Conservation (phyloP, 179 eudicot genomes). For the Nepenthes alata region DNA sequence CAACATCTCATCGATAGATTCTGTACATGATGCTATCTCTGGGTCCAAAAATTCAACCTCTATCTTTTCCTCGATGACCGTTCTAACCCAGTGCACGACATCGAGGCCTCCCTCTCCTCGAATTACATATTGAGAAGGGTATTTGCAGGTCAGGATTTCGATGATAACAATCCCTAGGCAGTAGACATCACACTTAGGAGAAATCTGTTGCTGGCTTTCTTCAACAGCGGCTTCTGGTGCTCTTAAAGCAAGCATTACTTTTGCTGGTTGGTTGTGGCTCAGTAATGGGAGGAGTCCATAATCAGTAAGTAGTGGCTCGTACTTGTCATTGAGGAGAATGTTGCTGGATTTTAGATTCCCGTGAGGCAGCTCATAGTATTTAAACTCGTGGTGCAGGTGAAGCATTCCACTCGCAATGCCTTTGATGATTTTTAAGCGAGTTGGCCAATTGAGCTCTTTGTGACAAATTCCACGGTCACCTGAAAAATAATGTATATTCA, state of each 20-base stretch:
- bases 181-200: conserved; percentile 54
- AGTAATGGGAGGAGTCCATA: conserved; percentile 41
- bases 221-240: conserved; percentile 38
- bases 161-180: conserved; percentile 65
- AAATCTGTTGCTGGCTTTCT: conserved; percentile 22
- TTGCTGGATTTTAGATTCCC: conserved; percentile 79
- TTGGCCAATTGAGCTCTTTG: conserved; percentile 51
- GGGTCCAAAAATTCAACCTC: conserved; percentile 52
- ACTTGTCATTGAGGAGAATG: conserved; percentile 30
- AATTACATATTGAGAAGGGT: conserved; percentile 56
- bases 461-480: conserved; percentile 57
- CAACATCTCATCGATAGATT: conserved; percentile 32
- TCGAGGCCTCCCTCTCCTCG: conserved; percentile 70
- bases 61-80: conserved; percentile 34
- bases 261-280: conserved; percentile 34
- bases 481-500: conserved; percentile 5
- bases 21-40: conserved; percentile 26
- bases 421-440: conserved; percentile 45
- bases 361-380: conserved; percentile 26
- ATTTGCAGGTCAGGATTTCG: conserved; percentile 59
- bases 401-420: conserved; percentile 58
- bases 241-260: conserved; percentile 45
- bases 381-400: conserved; percentile 24
- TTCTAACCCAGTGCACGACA: conserved; percentile 50
- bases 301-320: conserved; percentile 53